Evolutionary conservation across 345 rosid species (phyloP).

Genomic region (Euphorbia lathyris): DNA sequence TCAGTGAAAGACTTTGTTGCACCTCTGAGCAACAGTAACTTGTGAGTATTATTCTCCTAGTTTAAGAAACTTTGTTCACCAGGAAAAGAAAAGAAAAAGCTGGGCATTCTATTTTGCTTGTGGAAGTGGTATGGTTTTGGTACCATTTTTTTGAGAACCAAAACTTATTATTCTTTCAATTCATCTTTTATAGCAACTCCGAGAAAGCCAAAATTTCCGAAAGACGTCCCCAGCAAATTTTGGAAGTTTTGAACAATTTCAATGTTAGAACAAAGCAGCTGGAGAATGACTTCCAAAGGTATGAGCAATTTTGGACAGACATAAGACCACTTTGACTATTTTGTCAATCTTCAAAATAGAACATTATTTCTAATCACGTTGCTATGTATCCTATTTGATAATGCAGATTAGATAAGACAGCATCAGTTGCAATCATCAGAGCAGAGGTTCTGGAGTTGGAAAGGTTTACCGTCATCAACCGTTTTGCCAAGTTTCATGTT

Average conservation of each 20-base stretch:
- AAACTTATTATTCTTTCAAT: not conserved
- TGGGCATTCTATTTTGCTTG: not conserved
- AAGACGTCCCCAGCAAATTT: constrained; percentile 40
- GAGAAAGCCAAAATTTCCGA: constrained; percentile 39
- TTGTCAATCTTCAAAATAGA: not conserved
- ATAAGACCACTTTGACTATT: not conserved
- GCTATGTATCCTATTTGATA: not conserved
- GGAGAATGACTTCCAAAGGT: constrained; percentile 64
- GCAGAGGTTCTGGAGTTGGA: constrained; percentile 77
- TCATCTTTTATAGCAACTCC: constrained; percentile 32
- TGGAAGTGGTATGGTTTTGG: not conserved
- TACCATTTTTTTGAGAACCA: not conserved
- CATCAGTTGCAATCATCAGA: constrained; percentile 57
- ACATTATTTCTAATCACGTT: not conserved
- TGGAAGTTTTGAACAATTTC: constrained; percentile 56
- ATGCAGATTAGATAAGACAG: constrained; percentile 71
- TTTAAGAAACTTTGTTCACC: not conserved
- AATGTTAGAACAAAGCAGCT: constrained; percentile 47
- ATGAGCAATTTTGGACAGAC: constrained; percentile 1
- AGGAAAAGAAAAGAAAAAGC: not conserved
- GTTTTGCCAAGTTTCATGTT: constrained; percentile 87
- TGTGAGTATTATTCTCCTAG: constrained; percentile 40
- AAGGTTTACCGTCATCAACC: constrained; percentile 75
- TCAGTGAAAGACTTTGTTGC: constrained; percentile 25
- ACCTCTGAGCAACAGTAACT: constrained; percentile 32